A percentile compares a stretch with the other conserved stretches of the same genome.
Evolutionary conservation across 345 rosid species (phyloP).

Genomic region (Salix caprea): DNA sequence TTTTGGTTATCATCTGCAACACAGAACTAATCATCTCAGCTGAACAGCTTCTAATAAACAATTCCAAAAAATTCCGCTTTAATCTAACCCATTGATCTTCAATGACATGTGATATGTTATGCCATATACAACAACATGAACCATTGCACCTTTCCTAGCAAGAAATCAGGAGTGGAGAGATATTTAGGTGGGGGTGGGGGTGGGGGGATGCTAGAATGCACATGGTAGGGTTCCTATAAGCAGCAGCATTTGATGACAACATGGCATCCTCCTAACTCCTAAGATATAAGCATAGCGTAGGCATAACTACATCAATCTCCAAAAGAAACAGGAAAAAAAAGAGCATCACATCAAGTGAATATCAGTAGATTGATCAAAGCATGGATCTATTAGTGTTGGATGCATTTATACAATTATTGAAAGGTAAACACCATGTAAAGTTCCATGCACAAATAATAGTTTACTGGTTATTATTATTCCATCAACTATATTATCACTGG

Average conservation of each 20-base stretch:
- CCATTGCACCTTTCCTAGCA: background rate
- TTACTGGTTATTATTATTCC: background rate
- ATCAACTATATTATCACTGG: background rate
- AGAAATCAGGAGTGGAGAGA: background rate
- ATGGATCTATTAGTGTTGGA: background rate
- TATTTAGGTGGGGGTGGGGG: background rate
- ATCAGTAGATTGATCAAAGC: background rate
- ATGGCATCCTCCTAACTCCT: background rate
- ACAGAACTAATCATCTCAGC: conserved; percentile 11
- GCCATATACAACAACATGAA: background rate
- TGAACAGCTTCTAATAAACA: background rate
- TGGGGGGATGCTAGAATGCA: background rate
- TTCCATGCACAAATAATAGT: background rate
- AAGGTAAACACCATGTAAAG: background rate
- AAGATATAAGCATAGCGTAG: background rate
- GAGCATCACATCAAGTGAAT: background rate
- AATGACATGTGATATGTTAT: background rate
- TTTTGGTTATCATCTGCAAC: conserved; percentile 93
- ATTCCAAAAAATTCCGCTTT: background rate
- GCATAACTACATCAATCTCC: background rate
- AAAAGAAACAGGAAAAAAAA: background rate
- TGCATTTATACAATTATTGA: background rate
- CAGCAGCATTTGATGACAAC: background rate
- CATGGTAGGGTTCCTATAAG: background rate
- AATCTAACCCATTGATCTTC: background rate